These are phyloP conservation scores for Biscutella laevigata DNA, from an alignment of 441 rosid genomes.

Conservation along the genomic window DNA sequence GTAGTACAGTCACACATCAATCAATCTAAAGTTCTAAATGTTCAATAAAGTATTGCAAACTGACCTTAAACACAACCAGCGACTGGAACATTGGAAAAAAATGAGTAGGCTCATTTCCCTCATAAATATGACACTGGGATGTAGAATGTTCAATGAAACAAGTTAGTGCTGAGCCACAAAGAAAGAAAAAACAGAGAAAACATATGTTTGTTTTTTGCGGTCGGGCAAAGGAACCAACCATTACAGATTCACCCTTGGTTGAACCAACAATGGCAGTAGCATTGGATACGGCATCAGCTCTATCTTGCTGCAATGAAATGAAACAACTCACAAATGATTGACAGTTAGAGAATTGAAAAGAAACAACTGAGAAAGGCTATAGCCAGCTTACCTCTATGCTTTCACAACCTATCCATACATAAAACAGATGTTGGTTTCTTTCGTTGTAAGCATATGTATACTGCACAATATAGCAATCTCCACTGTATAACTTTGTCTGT, in stretches of 20 bases:
- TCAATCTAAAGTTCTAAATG: not conserved
- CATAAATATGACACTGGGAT: constrained; percentile 57
- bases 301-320: constrained; percentile 49
- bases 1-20: not conserved
- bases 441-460: constrained; percentile 50
- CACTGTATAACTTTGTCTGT: constrained; percentile 59
- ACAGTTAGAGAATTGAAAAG: not conserved
- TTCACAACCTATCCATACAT: constrained; percentile 67
- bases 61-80: constrained; percentile 54
- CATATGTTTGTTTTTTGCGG: not conserved
- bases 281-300: constrained; percentile 54
- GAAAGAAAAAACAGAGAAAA: not conserved
- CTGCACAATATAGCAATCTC: constrained; percentile 70
- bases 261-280: constrained; percentile 74
- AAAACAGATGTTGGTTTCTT: constrained; percentile 48
- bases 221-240: constrained; percentile 40
- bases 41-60: constrained; percentile 1
- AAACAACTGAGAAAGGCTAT: not conserved
- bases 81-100: constrained; percentile 53
- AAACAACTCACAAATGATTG: constrained; percentile 2
- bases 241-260: constrained; percentile 61
- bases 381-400: constrained; percentile 42
- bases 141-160: not conserved
- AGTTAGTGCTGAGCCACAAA: not conserved
- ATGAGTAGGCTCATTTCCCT: constrained; percentile 62